These are phyloP conservation scores for Coniosporium apollinis DNA, from an alignment of 495 filamentous ascomycete genomes.

Conservation along the genomic window DNA sequence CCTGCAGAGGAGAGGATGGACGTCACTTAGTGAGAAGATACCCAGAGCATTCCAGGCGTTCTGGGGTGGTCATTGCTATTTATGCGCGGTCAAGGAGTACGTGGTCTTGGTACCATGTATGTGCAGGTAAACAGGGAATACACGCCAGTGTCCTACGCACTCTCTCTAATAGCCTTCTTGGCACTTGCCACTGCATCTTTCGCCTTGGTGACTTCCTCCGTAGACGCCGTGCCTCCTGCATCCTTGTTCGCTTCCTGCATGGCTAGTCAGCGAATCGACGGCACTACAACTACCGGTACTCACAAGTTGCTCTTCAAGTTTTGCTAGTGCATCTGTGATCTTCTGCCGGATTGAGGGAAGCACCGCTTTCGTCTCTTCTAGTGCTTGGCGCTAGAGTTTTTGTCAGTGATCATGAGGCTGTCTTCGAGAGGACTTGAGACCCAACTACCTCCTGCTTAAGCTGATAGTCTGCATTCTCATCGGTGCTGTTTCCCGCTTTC, in stretches of 20 bases:
- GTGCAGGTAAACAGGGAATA: too few relatives aligned
- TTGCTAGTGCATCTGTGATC: constrained; percentile 47
- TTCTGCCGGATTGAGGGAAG: constrained; percentile 50
- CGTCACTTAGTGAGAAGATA: constrained; percentile 21
- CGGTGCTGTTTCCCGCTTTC: constrained; percentile 36
- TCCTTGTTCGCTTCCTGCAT: constrained; percentile 20
- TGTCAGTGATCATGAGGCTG: too few relatives aligned
- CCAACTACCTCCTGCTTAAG: constrained; percentile 66
- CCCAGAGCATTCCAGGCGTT: too few relatives aligned
- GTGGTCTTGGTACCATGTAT: too few relatives aligned
- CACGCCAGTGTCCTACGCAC: constrained; percentile 8
- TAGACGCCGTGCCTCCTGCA: constrained; percentile 13
- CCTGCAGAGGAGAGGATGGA: constrained; percentile 50
- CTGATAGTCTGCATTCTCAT: constrained; percentile 39
- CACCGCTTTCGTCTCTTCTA: constrained; percentile 69
- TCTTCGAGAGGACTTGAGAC: too few relatives aligned
- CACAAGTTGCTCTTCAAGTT: constrained; percentile 49
- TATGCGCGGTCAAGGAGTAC: too few relatives aligned
- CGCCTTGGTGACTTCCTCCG: constrained; percentile 24
- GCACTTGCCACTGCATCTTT: constrained; percentile 22
- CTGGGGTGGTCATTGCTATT: too few relatives aligned
- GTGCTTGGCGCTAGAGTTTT: constrained; percentile 43
- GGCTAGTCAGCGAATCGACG: not conserved
- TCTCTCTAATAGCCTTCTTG: constrained; percentile 16
- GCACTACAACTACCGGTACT: constrained; percentile 14